Base-by-base conservation (phyloP, 306 rosid species). In the Vicia sativa region DNA sequence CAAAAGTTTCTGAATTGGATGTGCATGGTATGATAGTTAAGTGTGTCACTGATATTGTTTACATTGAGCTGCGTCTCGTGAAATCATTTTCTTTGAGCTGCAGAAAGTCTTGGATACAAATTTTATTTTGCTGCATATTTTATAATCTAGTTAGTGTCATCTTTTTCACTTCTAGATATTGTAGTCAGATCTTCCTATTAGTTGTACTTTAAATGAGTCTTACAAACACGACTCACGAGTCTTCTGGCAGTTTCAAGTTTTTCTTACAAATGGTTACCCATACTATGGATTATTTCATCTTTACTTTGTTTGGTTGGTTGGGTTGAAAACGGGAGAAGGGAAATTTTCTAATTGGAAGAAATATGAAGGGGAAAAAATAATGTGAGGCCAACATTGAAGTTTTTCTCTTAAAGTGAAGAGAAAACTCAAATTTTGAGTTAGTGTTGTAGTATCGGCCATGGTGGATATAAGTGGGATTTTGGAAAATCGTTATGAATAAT, bases 11-110 rank as follows among this genome's bases (percentile, higher is more conserved):
- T 50, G 68, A 37, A 16, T 48, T 11, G 41, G 14, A 37, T 31
- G n/a, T 9, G 58, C 49, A 29, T 68, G 73, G 0, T 49, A 62
- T 48, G 53, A 41, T 66, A 58, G 65, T 63, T 74, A n/a, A 48
- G 62, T 9, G 23, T 14, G 16, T 79, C 41, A 44, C 64, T 25
- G 28, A 25, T 25, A 25, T 25, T 25, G 16, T 45, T 48, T 73
- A 11, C 38, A 16, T 31, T 64, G 62, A 39, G 54, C 21, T 14
- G 39, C 9, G 31, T 16, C 54, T 7, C 15, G 54, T 8, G 54
- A 16, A 48, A 48, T 48, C 25, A 8, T 48, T 16, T 15, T 46
- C 53, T 46, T 16, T 16, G 54, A 8, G 54, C 28, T 53, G 46
- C 48, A 18, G 35, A 39, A 53, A 53, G 31, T 31, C 13, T 56